Evolutionary conservation across 2,329 filamentous ascomycete species (phyloP).

Genomic region (Penicillium sp.): DNA sequence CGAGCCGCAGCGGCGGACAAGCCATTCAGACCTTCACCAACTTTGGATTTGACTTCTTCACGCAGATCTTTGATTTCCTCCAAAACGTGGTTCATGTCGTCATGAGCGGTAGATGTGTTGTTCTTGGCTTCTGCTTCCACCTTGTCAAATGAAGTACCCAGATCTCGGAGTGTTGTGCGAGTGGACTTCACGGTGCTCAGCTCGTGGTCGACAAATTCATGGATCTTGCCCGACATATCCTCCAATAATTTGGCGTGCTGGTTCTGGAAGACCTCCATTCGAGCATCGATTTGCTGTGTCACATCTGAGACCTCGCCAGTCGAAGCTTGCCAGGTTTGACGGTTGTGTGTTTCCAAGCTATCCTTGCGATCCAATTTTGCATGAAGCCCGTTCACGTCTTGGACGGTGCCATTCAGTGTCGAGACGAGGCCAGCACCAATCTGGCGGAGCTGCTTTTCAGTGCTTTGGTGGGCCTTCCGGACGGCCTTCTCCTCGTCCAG

Average conservation of each 20-base stretch:
- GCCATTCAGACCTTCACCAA: constrained; percentile 80
- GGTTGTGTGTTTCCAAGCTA: constrained; percentile 78
- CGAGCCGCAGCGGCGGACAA: constrained; percentile 82
- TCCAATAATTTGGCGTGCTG: constrained; percentile 73
- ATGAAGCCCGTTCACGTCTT: constrained; percentile 77
- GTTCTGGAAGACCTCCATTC: constrained; percentile 69
- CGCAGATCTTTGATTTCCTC: constrained; percentile 90
- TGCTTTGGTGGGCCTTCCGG: constrained; percentile 80
- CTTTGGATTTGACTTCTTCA: constrained; percentile 81
- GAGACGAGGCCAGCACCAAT: constrained; percentile 76
- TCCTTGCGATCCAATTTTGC: constrained; percentile 86
- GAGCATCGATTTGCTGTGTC: constrained; percentile 73
- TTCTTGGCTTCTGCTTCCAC: constrained; percentile 67
- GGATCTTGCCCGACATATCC: constrained; percentile 70
- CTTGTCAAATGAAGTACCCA: constrained; percentile 66
- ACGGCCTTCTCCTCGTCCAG: constrained; percentile 78
- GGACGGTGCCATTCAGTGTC: constrained; percentile 74
- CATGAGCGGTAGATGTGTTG: constrained; percentile 58
- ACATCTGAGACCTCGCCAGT: constrained; percentile 75
- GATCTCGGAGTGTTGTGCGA: constrained; percentile 69
- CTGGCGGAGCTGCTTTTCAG: constrained; percentile 72
- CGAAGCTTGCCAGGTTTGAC: constrained; percentile 74
- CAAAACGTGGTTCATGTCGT: constrained; percentile 86
- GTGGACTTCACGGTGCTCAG: constrained; percentile 69
- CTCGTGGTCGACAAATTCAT: constrained; percentile 74